phyloP scores from a whole-genome alignment of 2,329 filamentous ascomycete species.

The Coleophoma cylindrospora region DNA sequence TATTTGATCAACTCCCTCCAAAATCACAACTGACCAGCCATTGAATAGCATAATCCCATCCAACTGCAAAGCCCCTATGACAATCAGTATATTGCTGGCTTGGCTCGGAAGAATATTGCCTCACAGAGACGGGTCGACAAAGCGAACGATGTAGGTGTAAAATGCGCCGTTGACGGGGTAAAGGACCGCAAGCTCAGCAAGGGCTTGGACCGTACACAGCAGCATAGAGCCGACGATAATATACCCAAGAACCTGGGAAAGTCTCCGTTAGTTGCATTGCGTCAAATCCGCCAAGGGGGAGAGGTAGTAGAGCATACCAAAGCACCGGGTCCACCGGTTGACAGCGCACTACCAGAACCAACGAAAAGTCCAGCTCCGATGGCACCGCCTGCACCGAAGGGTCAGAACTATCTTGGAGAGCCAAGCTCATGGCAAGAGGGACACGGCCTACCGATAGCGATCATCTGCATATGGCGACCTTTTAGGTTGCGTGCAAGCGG shows the following conservation, averaged over 20 bases:
- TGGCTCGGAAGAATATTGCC: constrained; percentile 16
- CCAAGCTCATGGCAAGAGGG: not conserved
- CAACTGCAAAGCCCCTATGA: constrained; percentile 43
- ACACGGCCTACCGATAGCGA: constrained; percentile 1
- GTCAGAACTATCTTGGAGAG: not conserved
- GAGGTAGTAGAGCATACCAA: constrained; percentile 1
- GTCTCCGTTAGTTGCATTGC: not conserved
- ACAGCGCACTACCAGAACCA: constrained; percentile 32
- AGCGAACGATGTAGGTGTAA: constrained; percentile 55
- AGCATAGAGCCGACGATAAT: constrained; percentile 53
- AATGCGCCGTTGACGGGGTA: constrained; percentile 60
- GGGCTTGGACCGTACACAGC: constrained; percentile 51
- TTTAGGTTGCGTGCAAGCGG: not conserved
- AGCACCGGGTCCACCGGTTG: constrained; percentile 22
- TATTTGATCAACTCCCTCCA: no score
- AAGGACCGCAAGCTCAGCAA: constrained; percentile 54
- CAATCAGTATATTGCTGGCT: not conserved
- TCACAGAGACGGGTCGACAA: constrained; percentile 51
- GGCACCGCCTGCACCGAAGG: constrained; percentile 26
- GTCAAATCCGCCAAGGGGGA: not conserved
- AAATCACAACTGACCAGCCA: constrained; percentile 28
- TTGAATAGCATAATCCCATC: constrained; percentile 46
- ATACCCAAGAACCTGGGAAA: constrained; percentile 38
- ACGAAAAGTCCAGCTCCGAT: constrained; percentile 40
- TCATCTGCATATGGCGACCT: constrained; percentile 3